Conservation (phyloP, 164 flowering plant species). For the Liquidambar formosana region DNA sequence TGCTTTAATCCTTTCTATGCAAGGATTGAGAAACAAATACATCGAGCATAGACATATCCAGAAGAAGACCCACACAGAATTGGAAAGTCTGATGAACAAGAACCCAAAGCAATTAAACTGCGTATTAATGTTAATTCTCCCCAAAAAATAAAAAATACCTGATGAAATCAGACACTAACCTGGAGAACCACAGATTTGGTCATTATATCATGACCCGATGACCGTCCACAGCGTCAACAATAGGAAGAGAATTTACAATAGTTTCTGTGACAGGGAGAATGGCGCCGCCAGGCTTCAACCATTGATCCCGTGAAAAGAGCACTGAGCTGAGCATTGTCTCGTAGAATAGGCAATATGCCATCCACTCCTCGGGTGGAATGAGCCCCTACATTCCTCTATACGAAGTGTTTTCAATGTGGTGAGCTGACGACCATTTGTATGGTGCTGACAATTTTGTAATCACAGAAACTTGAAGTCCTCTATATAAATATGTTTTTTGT, state of each 20-base stretch:
- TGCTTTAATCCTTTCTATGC: not conserved
- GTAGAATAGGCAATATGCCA: constrained; percentile 95
- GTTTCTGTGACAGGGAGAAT: constrained; percentile 95
- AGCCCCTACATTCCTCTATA: no score
- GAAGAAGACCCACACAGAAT: not conserved
- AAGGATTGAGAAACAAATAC: not conserved
- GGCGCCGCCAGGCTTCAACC: constrained; percentile 99
- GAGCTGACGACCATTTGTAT: not conserved
- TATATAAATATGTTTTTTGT: no score
- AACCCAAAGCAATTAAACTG: not conserved
- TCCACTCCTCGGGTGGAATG: no score
- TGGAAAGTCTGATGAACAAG: not conserved
- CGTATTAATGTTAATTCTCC: not conserved
- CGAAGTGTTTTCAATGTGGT: no score
- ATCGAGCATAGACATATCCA: not conserved
- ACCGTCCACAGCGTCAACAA: constrained; percentile 71
- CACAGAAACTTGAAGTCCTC: no score
- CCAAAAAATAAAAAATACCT: not conserved
- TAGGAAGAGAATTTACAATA: constrained; percentile 65
- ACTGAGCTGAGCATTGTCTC: constrained; percentile 97
- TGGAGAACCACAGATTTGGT: constrained; percentile 64
- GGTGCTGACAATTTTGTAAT: not conserved
- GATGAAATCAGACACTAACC: constrained; percentile 39
- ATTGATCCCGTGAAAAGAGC: constrained; percentile 84
- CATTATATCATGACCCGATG: constrained; percentile 66